These are phyloP conservation scores for Phaeodactylum tricornutum DNA, from an alignment of 108 stramenopile genomes.

Conservation along the genomic window DNA sequence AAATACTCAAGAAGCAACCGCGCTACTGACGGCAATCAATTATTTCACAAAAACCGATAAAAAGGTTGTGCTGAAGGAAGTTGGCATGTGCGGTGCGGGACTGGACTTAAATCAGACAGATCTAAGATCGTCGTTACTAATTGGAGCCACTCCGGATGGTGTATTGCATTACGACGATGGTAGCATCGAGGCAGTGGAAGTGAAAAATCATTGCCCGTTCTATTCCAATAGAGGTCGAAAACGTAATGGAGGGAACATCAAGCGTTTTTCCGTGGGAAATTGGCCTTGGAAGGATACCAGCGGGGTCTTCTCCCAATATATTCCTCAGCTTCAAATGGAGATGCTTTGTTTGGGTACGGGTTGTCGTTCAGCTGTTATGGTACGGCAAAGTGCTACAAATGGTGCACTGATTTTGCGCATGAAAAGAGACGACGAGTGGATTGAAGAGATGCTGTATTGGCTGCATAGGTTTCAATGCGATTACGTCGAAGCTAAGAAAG, in stretches of 20 bases:
- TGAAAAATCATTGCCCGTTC: conserved; percentile 90
- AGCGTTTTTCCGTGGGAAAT: conserved; percentile 29
- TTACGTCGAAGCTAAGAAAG: conserved; percentile 33
- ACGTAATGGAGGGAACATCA: conserved; percentile 6
- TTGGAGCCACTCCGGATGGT: conserved; percentile 82
- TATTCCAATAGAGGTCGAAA: conserved; percentile 13
- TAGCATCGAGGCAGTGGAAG: conserved; percentile 66
- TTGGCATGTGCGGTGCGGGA: conserved; percentile 81
- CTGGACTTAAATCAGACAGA: conserved; percentile 26
- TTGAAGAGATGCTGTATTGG: conserved; percentile 73
- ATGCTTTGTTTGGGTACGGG: conserved; percentile 62
- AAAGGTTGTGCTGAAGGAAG: conserved; percentile 38
- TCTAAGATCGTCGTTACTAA: conserved; percentile 14
- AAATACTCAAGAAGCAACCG: conserved; percentile 74
- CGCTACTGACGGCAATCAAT: conserved; percentile 72
- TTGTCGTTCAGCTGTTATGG: conserved; percentile 71
- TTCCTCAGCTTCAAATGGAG: conserved; percentile 85
- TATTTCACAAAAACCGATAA: conserved; percentile 48
- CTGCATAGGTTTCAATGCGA: conserved; percentile 46
- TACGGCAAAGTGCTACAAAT: conserved; percentile 69
- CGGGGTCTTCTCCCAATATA: conserved; percentile 40
- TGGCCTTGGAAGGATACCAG: conserved; percentile 8
- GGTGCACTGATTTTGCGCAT: conserved; percentile 69
- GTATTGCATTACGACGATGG: conserved; percentile 60
- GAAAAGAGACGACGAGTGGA: conserved; percentile 70